These are phyloP conservation scores for Linum trigynum DNA, from an alignment of 345 rosid genomes.

Conservation along the genomic window DNA sequence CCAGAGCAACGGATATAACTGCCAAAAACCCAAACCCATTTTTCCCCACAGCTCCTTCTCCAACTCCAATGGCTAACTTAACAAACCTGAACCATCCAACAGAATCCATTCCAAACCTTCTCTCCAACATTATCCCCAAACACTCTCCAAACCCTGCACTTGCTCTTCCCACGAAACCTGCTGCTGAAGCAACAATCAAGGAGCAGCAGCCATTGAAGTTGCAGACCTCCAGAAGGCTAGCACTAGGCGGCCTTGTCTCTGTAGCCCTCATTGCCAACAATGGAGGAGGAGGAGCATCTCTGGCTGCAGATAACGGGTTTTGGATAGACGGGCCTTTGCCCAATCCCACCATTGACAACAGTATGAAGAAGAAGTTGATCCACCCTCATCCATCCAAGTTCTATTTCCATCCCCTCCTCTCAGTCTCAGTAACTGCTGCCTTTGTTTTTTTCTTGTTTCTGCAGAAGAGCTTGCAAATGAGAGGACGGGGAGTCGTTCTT, in stretches of 20 bases:
- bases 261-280: constrained; percentile 30
- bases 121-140: constrained; percentile 13
- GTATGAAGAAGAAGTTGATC: constrained; percentile 28
- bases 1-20: constrained; percentile 15
- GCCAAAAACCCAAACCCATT: not conserved
- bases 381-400: not conserved
- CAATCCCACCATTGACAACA: constrained; percentile 51
- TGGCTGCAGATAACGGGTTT: constrained; percentile 61
- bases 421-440: not conserved
- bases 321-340: constrained; percentile 60
- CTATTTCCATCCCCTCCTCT: not conserved
- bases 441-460: not conserved
- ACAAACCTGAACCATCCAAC: constrained; percentile 34
- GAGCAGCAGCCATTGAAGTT: constrained; percentile 28
- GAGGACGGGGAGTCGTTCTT: constrained; percentile 64
- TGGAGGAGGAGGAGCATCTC: constrained; percentile 27
- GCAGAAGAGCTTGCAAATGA: constrained; percentile 52
- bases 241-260: constrained; percentile 54
- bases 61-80: constrained; percentile 33
- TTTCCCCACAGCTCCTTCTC: not conserved
- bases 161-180: constrained; percentile 24
- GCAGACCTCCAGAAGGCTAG: constrained; percentile 45
- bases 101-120: constrained; percentile 24
- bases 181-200: constrained; percentile 1
- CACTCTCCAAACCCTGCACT: constrained; percentile 14